Conservation (phyloP, 1,284 basidiomycete genomes). For the Ganoderma sp. region DNA sequence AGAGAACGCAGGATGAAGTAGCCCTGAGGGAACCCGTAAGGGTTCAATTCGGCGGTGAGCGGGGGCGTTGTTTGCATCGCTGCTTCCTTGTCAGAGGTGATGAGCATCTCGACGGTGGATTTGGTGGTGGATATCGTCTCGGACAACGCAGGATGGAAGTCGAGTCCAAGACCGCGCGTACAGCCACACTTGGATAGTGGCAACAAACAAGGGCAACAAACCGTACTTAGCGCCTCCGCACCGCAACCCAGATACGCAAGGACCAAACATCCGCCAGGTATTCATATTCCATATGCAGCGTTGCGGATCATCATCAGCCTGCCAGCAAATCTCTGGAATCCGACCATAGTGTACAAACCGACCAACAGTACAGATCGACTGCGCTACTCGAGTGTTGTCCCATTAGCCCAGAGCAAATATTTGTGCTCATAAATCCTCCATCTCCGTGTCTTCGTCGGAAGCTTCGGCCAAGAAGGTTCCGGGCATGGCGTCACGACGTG, state of each 20-base stretch:
- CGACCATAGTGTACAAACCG: background rate
- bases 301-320: background rate
- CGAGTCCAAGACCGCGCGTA: background rate
- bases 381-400: background rate
- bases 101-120: constrained; percentile 16
- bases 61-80: constrained; percentile 24
- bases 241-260: background rate
- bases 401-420: background rate
- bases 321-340: background rate
- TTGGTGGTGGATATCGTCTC: background rate
- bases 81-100: constrained; percentile 26
- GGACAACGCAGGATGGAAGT: background rate
- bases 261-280: background rate
- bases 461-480: constrained; percentile 29
- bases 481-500: constrained; percentile 29
- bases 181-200: constrained; percentile 11
- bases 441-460: constrained; percentile 28
- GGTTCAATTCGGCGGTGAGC: constrained; percentile 37
- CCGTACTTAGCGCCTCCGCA: background rate
- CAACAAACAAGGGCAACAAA: background rate
- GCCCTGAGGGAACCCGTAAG: constrained; percentile 71
- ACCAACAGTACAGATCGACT: background rate
- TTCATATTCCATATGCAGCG: too few relatives aligned
- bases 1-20: constrained; percentile 76
- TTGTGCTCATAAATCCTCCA: constrained; percentile 2